A percentile compares a stretch with the other conserved stretches of the same genome.
These are phyloP conservation scores for Ophiorrhiza pumila DNA, from an alignment of 257 asterid species.

Conservation along the genomic window DNA sequence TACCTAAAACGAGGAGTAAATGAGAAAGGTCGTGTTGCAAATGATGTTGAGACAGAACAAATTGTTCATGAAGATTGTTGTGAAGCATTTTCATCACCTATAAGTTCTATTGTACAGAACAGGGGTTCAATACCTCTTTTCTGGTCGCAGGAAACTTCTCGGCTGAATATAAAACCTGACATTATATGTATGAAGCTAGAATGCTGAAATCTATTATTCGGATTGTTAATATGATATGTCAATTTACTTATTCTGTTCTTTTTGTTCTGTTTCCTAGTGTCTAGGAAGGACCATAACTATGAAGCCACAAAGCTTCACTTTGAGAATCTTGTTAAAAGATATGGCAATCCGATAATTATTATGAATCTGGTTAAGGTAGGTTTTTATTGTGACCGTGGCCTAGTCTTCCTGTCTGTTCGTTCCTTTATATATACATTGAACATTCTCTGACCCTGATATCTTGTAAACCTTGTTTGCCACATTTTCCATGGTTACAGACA, in stretches of 20 bases:
- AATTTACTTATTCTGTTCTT: constrained; percentile 23
- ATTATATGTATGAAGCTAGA: constrained; percentile 59
- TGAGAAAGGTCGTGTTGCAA: constrained; percentile 93
- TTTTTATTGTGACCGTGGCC: constrained; percentile 10
- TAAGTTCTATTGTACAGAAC: constrained; percentile 85
- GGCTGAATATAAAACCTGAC: constrained; percentile 79
- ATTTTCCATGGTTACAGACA: constrained; percentile 38
- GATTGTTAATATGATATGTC: constrained; percentile 8
- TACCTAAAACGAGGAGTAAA: constrained; percentile 90
- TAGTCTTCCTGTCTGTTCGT: constrained; percentile 14
- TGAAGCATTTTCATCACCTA: constrained; percentile 48
- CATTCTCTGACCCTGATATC: neutral
- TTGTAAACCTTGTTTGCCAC: constrained; percentile 3
- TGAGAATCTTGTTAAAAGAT: constrained; percentile 80
- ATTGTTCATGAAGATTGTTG: constrained; percentile 68
- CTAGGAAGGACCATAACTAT: constrained; percentile 63
- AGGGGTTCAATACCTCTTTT: constrained; percentile 97
- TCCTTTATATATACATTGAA: constrained; percentile 1
- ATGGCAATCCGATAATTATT: constrained; percentile 89
- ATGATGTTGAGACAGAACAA: constrained; percentile 97
- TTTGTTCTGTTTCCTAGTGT: constrained; percentile 48
- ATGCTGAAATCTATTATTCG: constrained; percentile 13
- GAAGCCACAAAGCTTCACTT: constrained; percentile 94
- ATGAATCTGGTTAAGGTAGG: constrained; percentile 87
- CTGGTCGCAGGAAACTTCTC: constrained; percentile 95